Evolutionary conservation across 2,329 filamentous ascomycete genomes (phyloP).

Genomic region (Fusarium newnesense): DNA sequence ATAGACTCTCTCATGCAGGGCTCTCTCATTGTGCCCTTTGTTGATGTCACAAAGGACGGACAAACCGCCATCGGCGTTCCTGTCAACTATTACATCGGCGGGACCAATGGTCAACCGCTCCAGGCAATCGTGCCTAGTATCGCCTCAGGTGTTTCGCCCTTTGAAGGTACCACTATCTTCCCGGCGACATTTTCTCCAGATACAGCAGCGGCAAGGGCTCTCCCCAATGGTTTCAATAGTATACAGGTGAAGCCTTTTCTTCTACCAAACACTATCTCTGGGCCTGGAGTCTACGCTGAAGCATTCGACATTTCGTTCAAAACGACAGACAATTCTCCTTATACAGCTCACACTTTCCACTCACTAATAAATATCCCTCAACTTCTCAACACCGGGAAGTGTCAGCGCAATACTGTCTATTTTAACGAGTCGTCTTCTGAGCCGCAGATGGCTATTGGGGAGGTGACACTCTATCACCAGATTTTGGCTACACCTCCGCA

Average conservation of each 20-base stretch:
- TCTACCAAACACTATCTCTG: slow-evolving; percentile 9
- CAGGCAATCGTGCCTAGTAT: slow-evolving; percentile 8
- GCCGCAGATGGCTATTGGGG: slow-evolving; percentile 8
- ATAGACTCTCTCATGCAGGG: slow-evolving; percentile 14
- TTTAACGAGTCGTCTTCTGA: slow-evolving; percentile 10
- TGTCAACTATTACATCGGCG: slow-evolving; percentile 9
- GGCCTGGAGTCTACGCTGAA: slow-evolving; percentile 11
- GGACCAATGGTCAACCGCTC: not conserved
- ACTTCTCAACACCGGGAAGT: slow-evolving; percentile 11
- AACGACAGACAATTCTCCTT: not conserved
- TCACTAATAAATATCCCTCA: slow-evolving; percentile 10
- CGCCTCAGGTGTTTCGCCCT: not conserved
- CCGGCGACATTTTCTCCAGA: slow-evolving; percentile 7
- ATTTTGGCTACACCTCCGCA: not conserved
- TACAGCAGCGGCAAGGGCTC: not conserved
- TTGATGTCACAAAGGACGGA: slow-evolving; percentile 14
- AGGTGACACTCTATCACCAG: slow-evolving; percentile 14
- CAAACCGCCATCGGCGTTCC: not conserved
- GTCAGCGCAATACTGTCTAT: slow-evolving; percentile 16
- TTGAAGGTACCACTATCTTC: slow-evolving; percentile 11
- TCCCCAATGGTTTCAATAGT: slow-evolving; percentile 4
- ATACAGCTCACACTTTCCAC: slow-evolving; percentile 10
- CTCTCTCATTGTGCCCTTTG: slow-evolving; percentile 7
- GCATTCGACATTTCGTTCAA: slow-evolving; percentile 12
- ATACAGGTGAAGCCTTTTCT: slow-evolving; percentile 8